Percentiles rank a stretch among this genome's conserved stretches.
Conservation (phyloP, 108 stramenopile species). For the Cyclotella atomus region DNA sequence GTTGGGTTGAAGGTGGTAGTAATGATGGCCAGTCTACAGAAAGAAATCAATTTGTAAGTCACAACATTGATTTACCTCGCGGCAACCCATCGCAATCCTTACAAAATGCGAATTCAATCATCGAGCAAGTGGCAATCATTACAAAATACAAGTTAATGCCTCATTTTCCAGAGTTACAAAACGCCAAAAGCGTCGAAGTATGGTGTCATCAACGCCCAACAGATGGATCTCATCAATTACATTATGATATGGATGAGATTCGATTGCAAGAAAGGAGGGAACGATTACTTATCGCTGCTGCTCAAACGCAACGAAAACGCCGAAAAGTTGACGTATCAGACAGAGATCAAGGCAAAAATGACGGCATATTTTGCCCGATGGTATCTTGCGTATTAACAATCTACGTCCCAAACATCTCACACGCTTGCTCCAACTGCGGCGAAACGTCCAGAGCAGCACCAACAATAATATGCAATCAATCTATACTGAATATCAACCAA, state of each 20-base stretch:
- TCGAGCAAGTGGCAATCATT: constrained; percentile 53
- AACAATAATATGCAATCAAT: constrained; percentile 48
- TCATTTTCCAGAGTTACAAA: constrained; percentile 24
- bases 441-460: constrained; percentile 29
- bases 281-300: background rate
- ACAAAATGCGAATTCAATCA: constrained; percentile 21
- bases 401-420: constrained; percentile 23
- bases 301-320: background rate
- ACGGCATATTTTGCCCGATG: constrained; percentile 40
- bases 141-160: constrained; percentile 16
- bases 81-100: background rate
- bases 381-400: constrained; percentile 50
- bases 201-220: constrained; percentile 50
- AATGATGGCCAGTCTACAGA: background rate
- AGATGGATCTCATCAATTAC: constrained; percentile 50
- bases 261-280: constrained; percentile 11
- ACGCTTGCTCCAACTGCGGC: constrained; percentile 16
- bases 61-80: constrained; percentile 31
- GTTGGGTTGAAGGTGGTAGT: background rate
- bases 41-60: constrained; percentile 40
- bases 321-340: constrained; percentile 6
- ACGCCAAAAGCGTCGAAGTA: constrained; percentile 51
- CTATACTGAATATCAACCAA: constrained; percentile 6
- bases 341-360: background rate
- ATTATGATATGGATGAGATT: constrained; percentile 56